Evolutionary conservation across 139 green algal species (phyloP).

Genomic region (Ulvella scutata): DNA sequence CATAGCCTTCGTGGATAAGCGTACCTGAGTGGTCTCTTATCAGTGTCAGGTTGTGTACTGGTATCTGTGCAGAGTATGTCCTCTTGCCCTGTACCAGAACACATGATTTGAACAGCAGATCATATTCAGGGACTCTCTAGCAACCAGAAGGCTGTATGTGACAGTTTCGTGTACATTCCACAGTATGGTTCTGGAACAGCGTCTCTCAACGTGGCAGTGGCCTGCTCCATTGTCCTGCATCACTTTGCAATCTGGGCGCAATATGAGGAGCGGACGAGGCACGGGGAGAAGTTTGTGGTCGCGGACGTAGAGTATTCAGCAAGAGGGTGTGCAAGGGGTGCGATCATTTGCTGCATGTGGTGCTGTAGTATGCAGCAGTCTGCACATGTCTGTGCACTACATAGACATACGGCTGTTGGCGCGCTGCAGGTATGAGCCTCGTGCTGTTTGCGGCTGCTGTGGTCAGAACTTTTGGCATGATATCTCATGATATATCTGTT

Average conservation of each 20-base stretch:
- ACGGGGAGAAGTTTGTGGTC: constrained; percentile 66
- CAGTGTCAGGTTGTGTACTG: no score
- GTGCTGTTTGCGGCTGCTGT: not conserved
- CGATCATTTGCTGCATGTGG: not conserved
- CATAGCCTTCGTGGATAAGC: not conserved
- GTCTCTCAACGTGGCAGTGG: constrained; percentile 88
- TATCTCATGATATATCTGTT: not conserved
- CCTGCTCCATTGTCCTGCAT: constrained; percentile 84
- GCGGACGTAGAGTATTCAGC: constrained; percentile 25
- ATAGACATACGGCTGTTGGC: not conserved
- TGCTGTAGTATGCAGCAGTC: not conserved
- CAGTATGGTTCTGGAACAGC: constrained; percentile 73
- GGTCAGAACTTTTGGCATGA: constrained; percentile 13
- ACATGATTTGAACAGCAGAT: not conserved
- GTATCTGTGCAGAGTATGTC: not conserved
- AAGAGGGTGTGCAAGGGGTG: constrained; percentile 12
- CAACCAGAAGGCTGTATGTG: constrained; percentile 66
- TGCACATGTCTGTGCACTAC: not conserved
- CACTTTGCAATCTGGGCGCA: constrained; percentile 76
- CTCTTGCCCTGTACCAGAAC: not conserved
- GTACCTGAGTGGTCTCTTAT: no score
- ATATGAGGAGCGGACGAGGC: constrained; percentile 42
- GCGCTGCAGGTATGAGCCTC: not conserved
- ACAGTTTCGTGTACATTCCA: constrained; percentile 87
- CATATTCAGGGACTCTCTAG: constrained; percentile 70